These are phyloP conservation scores for Sarocladium brachiariae DNA, from an alignment of 2,329 filamentous ascomycete species.

Conservation along the genomic window DNA sequence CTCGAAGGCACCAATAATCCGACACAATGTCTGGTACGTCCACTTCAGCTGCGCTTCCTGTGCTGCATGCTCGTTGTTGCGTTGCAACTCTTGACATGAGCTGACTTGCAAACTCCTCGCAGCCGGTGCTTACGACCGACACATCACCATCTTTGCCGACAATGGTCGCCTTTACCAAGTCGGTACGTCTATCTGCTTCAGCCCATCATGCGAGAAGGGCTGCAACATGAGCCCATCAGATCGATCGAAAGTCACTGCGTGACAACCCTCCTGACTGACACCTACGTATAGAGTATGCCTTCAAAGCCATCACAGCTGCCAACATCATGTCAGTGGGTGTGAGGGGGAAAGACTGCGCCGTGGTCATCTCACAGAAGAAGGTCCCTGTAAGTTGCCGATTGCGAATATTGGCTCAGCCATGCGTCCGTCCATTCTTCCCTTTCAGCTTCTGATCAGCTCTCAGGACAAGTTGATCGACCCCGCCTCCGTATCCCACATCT, in stretches of 20 bases:
- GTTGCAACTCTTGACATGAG: conserved; percentile 14
- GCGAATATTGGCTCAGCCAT: background rate
- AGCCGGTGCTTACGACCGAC: conserved; percentile 85
- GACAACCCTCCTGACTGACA: conserved; percentile 21
- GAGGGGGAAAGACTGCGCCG: conserved; percentile 92
- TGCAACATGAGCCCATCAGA: too few relatives aligned
- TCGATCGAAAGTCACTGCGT: conserved; percentile 12
- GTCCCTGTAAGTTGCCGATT: conserved; percentile 69
- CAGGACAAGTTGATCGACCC: conserved; percentile 99
- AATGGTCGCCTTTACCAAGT: conserved; percentile 99
- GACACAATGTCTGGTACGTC: conserved; percentile 47
- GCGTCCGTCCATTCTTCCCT: background rate
- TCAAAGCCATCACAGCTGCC: conserved; percentile 98
- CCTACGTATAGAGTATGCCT: conserved; percentile 79
- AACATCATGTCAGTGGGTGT: conserved; percentile 98
- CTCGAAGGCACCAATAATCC: conserved; percentile 16
- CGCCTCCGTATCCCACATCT: conserved; percentile 93
- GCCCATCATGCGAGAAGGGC: too few relatives aligned
- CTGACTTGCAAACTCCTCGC: conserved; percentile 20
- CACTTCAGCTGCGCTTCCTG: conserved; percentile 10
- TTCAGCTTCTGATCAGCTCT: conserved; percentile 9
- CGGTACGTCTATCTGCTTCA: conserved; percentile 55
- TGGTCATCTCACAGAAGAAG: conserved; percentile 98
- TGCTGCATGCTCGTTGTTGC: conserved; percentile 12
- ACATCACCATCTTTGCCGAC: conserved; percentile 99